Base-by-base conservation (phyloP, 768 basidiomycete species). In the Neoboletus magnificus region DNA sequence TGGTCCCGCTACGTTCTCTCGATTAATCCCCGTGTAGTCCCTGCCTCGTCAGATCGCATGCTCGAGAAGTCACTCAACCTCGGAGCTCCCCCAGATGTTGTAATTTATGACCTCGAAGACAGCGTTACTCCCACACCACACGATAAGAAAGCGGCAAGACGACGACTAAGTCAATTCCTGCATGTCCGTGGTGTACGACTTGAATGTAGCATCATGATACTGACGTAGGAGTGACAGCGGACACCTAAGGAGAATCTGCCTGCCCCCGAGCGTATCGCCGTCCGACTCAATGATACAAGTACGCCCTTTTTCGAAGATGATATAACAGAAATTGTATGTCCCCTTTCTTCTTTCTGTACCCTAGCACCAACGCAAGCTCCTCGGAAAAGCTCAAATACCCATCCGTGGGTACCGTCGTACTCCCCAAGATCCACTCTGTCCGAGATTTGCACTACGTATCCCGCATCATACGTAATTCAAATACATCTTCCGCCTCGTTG, bases 81-180 rank as follows among this genome's bases (percentile, higher is more conserved):
- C 32, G 64, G 55, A 23, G 75, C 77, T 15, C 67, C 72, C 2
- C 84, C 91, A 2, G 93, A 96, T 57, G 78, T 87, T 41, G 76
- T 93, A 35, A 86, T 93, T 25, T 94, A 93, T 64, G 93, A 96
- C 74, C 76, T 96, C 13, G 93, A 95, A 68, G 93, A 96, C 68
- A 89, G 89, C 57, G 83, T 95, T 0, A 74, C 91, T 5, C 87
- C 87, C 4, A 74, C 75, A 5, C 62, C 69, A 30, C 71, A 74
- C 27, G 83, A 84, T 55, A 90, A 91, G 68, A 71, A 72, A 22
- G 70, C 77, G 49, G 87, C 90, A 0, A 76, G 90, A 55, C 65
- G 66, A 8, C 75, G 82, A 9, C 73, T 90, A 5, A 67, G 71
- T 35, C 71, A 73, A 9, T 93, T 88, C 64, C 71, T 89, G 29